Evolutionary conservation across 1,284 basidiomycete genomes (phyloP).

Genomic region (Pseudozyma tsukubaensis): DNA sequence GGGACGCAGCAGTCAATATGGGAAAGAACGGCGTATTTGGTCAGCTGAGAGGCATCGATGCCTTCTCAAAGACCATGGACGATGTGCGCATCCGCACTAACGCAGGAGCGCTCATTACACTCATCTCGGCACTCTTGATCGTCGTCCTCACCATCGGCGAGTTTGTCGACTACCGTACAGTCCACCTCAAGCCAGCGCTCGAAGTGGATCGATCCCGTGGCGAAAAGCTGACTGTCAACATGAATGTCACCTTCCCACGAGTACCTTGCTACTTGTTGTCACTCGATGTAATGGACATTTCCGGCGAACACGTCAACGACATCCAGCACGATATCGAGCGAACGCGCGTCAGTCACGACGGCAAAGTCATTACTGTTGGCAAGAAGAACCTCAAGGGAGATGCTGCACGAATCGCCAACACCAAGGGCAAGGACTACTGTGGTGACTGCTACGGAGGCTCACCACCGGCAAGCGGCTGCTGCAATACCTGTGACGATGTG

Average conservation of each 20-base stretch:
- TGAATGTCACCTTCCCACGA: conserved; percentile 95
- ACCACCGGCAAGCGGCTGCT: conserved; percentile 81
- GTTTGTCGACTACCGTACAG: conserved; percentile 91
- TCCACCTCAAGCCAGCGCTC: conserved; percentile 73
- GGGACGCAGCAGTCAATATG: conserved; percentile 29
- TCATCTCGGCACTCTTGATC: conserved; percentile 91
- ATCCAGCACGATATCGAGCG: conserved; percentile 84
- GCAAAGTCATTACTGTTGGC: conserved; percentile 68
- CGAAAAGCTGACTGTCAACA: conserved; percentile 88
- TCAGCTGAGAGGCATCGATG: conserved; percentile 77
- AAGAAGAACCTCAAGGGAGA: conserved; percentile 60
- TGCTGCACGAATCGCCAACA: conserved; percentile 53
- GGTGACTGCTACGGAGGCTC: conserved; percentile 97
- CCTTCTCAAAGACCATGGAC: conserved; percentile 83
- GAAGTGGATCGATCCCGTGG: conserved; percentile 84
- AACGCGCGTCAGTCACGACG: conserved; percentile 78
- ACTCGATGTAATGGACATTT: conserved; percentile 97
- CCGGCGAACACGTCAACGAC: conserved; percentile 86
- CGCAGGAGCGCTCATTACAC: conserved; percentile 75
- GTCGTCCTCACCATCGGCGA: conserved; percentile 89
- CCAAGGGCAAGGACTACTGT: conserved; percentile 59
- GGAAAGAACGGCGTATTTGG: conserved; percentile 57
- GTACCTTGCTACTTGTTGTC: conserved; percentile 85
- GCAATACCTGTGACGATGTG: conserved; percentile 96
- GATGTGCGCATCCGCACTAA: conserved; percentile 68